Conservation (phyloP, 352 stramenopile genomes). For the Globisporangium ultimum region DNA sequence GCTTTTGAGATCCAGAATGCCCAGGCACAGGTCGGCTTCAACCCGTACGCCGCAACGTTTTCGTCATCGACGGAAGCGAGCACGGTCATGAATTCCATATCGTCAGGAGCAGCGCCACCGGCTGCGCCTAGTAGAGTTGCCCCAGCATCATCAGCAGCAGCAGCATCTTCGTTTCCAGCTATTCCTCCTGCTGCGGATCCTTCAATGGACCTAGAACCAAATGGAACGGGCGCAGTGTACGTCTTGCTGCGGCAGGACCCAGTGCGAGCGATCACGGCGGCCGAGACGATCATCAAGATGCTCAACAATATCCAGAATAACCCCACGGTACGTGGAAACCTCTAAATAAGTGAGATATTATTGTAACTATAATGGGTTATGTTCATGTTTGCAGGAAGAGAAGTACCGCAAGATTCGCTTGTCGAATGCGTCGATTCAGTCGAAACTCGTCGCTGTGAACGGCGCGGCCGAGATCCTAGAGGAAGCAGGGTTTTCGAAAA, state of each 20-base stretch:
- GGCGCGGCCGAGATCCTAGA: slow-evolving; percentile 54
- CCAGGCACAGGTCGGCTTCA: slow-evolving; percentile 64
- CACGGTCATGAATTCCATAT: slow-evolving; percentile 52
- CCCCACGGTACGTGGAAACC: slow-evolving; percentile 32
- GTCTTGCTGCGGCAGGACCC: slow-evolving; percentile 61
- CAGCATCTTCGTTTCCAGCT: neutral
- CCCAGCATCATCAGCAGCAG: neutral
- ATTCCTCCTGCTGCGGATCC: neutral
- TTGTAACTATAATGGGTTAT: no score
- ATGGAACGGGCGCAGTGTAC: slow-evolving; percentile 44
- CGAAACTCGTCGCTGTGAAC: slow-evolving; percentile 55
- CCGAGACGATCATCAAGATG: slow-evolving; percentile 71
- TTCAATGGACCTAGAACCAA: slow-evolving; percentile 8
- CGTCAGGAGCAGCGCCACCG: slow-evolving; percentile 12
- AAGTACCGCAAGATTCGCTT: slow-evolving; percentile 71
- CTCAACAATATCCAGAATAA: slow-evolving; percentile 62
- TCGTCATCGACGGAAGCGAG: slow-evolving; percentile 57
- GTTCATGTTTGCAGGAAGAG: slow-evolving; percentile 34
- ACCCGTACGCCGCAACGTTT: slow-evolving; percentile 67
- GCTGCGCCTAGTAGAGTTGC: slow-evolving; percentile 14
- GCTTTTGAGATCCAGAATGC: slow-evolving; percentile 50
- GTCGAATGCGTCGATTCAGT: slow-evolving; percentile 54
- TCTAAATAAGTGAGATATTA: no score
- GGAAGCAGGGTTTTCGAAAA: slow-evolving; percentile 50
- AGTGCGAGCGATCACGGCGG: slow-evolving; percentile 37